Percentiles rank a stretch among this genome's conserved stretches.
phyloP scores from a whole-genome alignment of 2,329 filamentous ascomycete genomes.

The Diaporthe sp. region DNA sequence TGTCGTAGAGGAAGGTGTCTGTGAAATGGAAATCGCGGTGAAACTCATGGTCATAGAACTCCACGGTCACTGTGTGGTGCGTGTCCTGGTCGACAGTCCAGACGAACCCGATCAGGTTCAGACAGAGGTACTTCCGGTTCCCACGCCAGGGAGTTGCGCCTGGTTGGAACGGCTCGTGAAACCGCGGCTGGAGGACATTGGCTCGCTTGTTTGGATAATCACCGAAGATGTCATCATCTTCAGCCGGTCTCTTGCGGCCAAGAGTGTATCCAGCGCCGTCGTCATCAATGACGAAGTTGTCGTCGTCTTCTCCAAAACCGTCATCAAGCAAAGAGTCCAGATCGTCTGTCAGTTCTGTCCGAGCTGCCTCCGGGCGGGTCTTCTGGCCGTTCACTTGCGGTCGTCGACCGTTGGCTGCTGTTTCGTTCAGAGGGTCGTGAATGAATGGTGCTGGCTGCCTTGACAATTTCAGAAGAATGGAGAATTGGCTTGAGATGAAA shows the following conservation, averaged over 20 bases:
- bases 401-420: constrained; percentile 74
- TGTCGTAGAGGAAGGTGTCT: constrained; percentile 95
- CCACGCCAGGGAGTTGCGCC: constrained; percentile 97
- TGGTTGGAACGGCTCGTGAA: constrained; percentile 91
- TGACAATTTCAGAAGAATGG: constrained; percentile 68
- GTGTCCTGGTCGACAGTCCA: constrained; percentile 98
- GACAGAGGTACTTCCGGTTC: constrained; percentile 91
- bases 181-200: constrained; percentile 70
- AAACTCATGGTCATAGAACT: constrained; percentile 95
- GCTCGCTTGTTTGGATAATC: constrained; percentile 64
- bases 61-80: constrained; percentile 93
- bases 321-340: constrained; percentile 84
- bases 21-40: constrained; percentile 98
- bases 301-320: constrained; percentile 65
- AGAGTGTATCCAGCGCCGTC: constrained; percentile 91
- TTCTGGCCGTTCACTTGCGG: constrained; percentile 69
- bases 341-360: constrained; percentile 65
- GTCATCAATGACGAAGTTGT: constrained; percentile 94
- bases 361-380: constrained; percentile 50
- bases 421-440: constrained; percentile 81
- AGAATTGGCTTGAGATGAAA: constrained; percentile 72
- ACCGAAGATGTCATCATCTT: constrained; percentile 65
- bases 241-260: constrained; percentile 66
- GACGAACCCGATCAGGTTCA: constrained; percentile 93
- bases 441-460: constrained; percentile 87